Base-by-base conservation (phyloP, 2,329 filamentous ascomycete genomes). In the Cryphonectria nitschkei region DNA sequence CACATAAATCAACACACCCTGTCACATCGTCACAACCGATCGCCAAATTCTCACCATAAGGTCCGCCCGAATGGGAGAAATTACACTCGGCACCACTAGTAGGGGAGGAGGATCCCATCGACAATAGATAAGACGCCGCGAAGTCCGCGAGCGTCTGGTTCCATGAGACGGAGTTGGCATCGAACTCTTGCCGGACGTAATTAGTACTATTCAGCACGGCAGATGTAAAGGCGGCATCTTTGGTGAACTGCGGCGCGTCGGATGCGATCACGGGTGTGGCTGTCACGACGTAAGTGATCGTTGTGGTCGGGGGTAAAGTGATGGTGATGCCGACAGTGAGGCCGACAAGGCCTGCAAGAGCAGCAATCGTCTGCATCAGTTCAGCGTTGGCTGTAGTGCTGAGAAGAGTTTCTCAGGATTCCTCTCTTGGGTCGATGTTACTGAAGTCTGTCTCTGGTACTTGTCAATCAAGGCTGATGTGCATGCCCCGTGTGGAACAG, bases 41-140 rank as follows among this genome's bases (percentile, higher is more conserved):
- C 9, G 91, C 91, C 3, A 95, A 85, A 79, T 94, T 95, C 81
- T 95, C 92, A 76, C 92, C 92, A 73, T 89, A 90, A 0, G 90
- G 88, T 0, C 90, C 89, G 68, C 85, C 85, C 73, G 83, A 87
- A 80, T 91, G 89, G 67, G 80, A 77, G 73, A 90, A 88, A 2
- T 77, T 76, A 79, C 87, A 87, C 46, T 74, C 73, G 71, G 77
- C 74, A 2, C 71, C 71, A 14, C 60, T 43, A 9, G 52, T 60
- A 0, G 63, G 32, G 9, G 66, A 70, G 2, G 34, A 6, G 0
- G 65, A 5, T 1, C 71, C 71, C 70, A 74, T 76, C 60, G 76
- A 74, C 64, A 76, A 75, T 22, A 88, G 81, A 75, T 87, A 93
- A 1, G 81, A 76, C 4, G 75, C 72, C 0, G 91, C 90, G 72